Percentiles rank a stretch among this genome's conserved stretches.
phyloP scores from a whole-genome alignment of 1,139 yeast genomes.

The Saccharomycopsis crataegensis region DNA sequence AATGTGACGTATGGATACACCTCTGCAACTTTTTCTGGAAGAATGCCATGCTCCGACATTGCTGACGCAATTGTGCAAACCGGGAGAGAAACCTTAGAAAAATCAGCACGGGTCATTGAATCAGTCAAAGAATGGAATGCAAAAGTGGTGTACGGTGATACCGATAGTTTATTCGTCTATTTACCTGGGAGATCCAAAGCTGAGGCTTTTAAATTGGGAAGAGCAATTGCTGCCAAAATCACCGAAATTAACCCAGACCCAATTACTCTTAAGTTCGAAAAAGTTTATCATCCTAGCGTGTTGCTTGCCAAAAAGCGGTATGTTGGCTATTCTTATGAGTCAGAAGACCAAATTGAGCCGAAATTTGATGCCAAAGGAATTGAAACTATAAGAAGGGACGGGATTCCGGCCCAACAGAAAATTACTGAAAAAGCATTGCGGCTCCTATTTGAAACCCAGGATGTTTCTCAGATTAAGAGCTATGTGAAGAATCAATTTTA shows the following conservation, averaged over 20 bases:
- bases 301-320: constrained; percentile 81
- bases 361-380: constrained; percentile 93
- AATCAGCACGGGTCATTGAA: constrained; percentile 66
- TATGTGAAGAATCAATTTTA: constrained; percentile 60
- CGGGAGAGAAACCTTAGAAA: constrained; percentile 74
- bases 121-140: constrained; percentile 63
- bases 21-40: constrained; percentile 88
- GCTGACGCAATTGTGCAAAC: constrained; percentile 93
- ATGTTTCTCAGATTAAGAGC: constrained; percentile 59
- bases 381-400: constrained; percentile 90
- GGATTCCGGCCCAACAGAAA: constrained; percentile 85
- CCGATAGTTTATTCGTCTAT: constrained; percentile 87
- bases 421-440: constrained; percentile 66
- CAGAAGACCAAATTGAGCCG: constrained; percentile 46
- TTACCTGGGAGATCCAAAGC: constrained; percentile 72
- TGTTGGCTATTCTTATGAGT: constrained; percentile 77
- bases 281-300: constrained; percentile 83
- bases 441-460: constrained; percentile 62
- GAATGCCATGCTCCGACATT: constrained; percentile 95
- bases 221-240: constrained; percentile 55
- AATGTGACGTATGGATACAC: constrained; percentile 96
- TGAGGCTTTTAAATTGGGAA: constrained; percentile 75
- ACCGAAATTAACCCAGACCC: constrained; percentile 77
- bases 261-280: constrained; percentile 76
- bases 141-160: constrained; percentile 92